These are phyloP conservation scores for Aspergillus funiculosus DNA, from an alignment of 495 filamentous ascomycete genomes.

Conservation along the genomic window DNA sequence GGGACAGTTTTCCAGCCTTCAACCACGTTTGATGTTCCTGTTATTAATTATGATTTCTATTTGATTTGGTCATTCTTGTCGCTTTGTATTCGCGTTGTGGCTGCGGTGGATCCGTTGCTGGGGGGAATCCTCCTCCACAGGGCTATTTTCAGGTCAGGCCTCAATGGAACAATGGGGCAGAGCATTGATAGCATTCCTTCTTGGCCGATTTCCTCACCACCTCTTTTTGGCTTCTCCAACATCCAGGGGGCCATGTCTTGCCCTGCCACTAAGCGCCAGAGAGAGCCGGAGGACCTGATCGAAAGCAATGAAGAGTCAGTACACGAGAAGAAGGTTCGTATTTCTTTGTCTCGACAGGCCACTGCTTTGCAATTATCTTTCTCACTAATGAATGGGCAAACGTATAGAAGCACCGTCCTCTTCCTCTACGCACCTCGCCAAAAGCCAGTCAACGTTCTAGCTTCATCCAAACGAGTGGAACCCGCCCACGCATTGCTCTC, in stretches of 20 bases:
- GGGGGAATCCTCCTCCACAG: no score
- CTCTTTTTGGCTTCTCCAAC: neutral
- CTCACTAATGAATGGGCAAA: slow-evolving; percentile 5
- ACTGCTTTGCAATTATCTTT: neutral
- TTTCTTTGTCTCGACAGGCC: neutral
- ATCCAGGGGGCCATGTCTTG: slow-evolving; percentile 17
- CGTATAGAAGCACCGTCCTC: slow-evolving; percentile 29
- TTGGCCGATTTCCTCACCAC: neutral
- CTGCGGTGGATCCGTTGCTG: slow-evolving; percentile 5
- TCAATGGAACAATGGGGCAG: neutral
- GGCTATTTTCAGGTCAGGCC: neutral
- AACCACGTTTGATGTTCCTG: neutral
- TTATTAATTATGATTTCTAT: slow-evolving; percentile 7
- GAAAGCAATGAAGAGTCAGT: slow-evolving; percentile 10
- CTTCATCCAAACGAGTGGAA: slow-evolving; percentile 13
- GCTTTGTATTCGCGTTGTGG: neutral
- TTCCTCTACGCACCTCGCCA: slow-evolving; percentile 33
- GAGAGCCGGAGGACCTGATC: slow-evolving; percentile 18
- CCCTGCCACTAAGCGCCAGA: slow-evolving; percentile 20
- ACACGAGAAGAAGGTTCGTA: slow-evolving; percentile 23
- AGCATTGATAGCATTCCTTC: neutral
- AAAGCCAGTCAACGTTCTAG: slow-evolving; percentile 17
- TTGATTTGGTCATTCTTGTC: slow-evolving; percentile 1
- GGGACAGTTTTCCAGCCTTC: neutral
- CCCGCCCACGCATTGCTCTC: slow-evolving; percentile 18